These are phyloP conservation scores for Balamuthia mandrillaris DNA, from an alignment of 208 protist genomes.

Conservation along the genomic window DNA sequence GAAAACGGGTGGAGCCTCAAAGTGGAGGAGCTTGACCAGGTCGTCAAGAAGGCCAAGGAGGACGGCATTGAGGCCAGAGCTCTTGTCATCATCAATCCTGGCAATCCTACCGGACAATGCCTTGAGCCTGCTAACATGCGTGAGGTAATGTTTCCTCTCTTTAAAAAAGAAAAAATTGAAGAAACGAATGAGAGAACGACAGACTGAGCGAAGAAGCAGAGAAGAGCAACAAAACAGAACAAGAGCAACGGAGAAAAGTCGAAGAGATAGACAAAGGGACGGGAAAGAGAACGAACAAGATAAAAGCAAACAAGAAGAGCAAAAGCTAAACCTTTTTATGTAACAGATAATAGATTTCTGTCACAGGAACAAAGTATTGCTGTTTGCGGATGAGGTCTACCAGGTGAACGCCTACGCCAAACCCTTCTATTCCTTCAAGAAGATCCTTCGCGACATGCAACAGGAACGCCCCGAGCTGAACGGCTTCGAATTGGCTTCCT, in stretches of 20 bases:
- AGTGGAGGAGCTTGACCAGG: conserved; percentile 64
- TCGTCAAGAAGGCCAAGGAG: conserved; percentile 67
- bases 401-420: conserved; percentile 77
- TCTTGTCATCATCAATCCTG: conserved; percentile 97
- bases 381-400: conserved; percentile 99
- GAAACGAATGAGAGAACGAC: too few species aligned
- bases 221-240: too few species aligned
- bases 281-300: too few species aligned
- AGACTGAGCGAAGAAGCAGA: too few species aligned
- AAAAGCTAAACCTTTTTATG: too few species aligned
- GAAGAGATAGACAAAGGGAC: too few species aligned
- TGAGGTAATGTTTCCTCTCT: conserved; percentile 56
- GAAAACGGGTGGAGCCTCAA: conserved; percentile 82
- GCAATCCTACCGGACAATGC: conserved; percentile 95
- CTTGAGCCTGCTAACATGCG: conserved; percentile 78
- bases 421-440: conserved; percentile 87
- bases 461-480: conserved; percentile 40
- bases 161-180: background rate
- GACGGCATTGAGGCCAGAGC: conserved; percentile 83
- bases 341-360: conserved; percentile 77
- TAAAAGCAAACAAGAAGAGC: background rate
- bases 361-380: conserved; percentile 74
- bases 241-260: too few species aligned
- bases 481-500: conserved; percentile 85
- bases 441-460: conserved; percentile 73